Evolutionary conservation across 1,139 yeast genomes (phyloP).

Genomic region (Blastobotrys malaysiensis): DNA sequence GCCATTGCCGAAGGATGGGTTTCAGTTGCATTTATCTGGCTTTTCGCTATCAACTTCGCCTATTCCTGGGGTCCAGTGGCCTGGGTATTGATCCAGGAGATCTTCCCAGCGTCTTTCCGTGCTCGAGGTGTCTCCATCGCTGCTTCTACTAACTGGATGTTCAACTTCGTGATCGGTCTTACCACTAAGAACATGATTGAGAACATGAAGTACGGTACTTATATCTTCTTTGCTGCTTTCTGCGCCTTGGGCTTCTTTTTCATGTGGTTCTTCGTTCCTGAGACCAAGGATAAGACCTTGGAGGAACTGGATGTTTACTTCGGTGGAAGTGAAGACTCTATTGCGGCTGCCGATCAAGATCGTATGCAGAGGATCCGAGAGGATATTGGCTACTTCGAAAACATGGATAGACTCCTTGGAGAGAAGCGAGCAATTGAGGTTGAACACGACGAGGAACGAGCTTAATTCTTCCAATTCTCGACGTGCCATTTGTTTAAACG

Average conservation of each 20-base stretch:
- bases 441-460: constrained; percentile 13
- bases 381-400: constrained; percentile 20
- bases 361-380: constrained; percentile 26
- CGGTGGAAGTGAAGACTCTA: constrained; percentile 25
- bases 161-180: constrained; percentile 57
- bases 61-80: constrained; percentile 77
- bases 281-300: constrained; percentile 22
- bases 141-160: constrained; percentile 76
- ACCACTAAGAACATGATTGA: constrained; percentile 38
- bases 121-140: constrained; percentile 65
- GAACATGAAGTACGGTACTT: constrained; percentile 39
- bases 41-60: constrained; percentile 68
- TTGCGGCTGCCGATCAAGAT: constrained; percentile 24
- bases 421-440: constrained; percentile 14
- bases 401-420: constrained; percentile 12
- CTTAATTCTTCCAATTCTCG: neutral
- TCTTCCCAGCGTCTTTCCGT: constrained; percentile 65
- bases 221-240: constrained; percentile 43
- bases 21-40: constrained; percentile 62
- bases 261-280: constrained; percentile 12
- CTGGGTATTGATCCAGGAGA: constrained; percentile 74
- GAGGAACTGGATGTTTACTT: constrained; percentile 34
- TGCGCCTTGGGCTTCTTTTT: constrained; percentile 11
- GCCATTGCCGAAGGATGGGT: constrained; percentile 47
- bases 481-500: too few relatives aligned